phyloP scores from a whole-genome alignment of 768 basidiomycete genomes.

The Boletus sp. region DNA sequence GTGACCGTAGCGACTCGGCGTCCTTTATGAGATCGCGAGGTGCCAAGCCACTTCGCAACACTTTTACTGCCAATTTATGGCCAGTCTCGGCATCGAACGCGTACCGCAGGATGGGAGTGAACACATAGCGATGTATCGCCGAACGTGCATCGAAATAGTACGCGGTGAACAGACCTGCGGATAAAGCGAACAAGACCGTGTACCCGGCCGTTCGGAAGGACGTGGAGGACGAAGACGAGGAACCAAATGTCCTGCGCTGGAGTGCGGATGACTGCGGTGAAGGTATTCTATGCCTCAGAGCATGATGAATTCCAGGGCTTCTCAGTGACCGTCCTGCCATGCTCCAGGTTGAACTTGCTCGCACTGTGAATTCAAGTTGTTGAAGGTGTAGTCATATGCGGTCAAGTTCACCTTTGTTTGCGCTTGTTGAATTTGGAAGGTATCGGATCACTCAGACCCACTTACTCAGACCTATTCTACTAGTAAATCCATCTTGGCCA shows the following conservation, averaged over 20 bases:
- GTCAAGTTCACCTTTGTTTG: background rate
- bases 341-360: conserved; percentile 3
- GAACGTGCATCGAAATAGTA: conserved; percentile 91
- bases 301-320: conserved; percentile 17
- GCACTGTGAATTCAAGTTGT: too few species aligned
- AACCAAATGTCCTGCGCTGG: conserved; percentile 12
- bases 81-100: conserved; percentile 78
- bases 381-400: background rate
- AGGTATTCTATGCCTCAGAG: conserved; percentile 14
- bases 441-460: too few species aligned
- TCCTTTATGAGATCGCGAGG: conserved; percentile 77
- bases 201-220: conserved; percentile 48
- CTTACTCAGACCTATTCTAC: too few species aligned
- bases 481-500: too few species aligned
- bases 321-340: conserved; percentile 23
- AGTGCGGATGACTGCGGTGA: background rate
- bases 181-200: conserved; percentile 53
- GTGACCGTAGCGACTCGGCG: conserved; percentile 60
- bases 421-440: background rate
- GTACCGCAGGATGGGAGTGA: conserved; percentile 73
- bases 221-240: conserved; percentile 18
- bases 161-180: conserved; percentile 64
- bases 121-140: conserved; percentile 80
- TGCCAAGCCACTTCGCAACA: conserved; percentile 68
- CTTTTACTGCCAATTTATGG: conserved; percentile 82